A percentile compares a stretch with the other conserved stretches of the same genome.
These are phyloP conservation scores for Syzygium grande DNA, from an alignment of 345 rosid species.

Conservation along the genomic window DNA sequence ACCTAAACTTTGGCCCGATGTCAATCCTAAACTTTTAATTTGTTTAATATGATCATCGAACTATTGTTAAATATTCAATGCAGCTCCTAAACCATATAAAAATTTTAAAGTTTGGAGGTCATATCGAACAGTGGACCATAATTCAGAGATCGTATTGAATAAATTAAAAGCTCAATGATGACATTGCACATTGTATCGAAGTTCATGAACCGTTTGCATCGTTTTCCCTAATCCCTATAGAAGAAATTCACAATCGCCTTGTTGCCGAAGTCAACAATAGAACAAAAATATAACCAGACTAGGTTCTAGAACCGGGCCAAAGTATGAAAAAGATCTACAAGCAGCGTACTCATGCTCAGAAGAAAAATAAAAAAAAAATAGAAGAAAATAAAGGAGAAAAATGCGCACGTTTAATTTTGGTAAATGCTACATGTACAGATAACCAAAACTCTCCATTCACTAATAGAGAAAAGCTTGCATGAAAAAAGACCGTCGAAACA, in stretches of 20 bases:
- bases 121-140: not conserved
- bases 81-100: not conserved
- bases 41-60: not conserved
- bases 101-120: not conserved
- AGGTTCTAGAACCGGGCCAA: not conserved
- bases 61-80: accelerated
- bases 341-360: not conserved
- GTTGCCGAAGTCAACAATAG: not conserved
- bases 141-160: not conserved
- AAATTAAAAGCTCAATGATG: not conserved
- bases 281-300: not conserved
- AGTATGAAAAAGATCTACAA: not conserved
- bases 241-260: not conserved
- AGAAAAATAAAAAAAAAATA: not conserved
- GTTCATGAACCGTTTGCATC: accelerated
- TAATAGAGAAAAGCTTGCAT: not conserved
- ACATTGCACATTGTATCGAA: accelerated
- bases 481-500: not conserved
- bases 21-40: not conserved
- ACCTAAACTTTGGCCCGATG: accelerated
- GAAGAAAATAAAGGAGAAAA: not conserved
- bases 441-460: no score
- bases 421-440: no score
- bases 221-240: not conserved
- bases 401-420: no score